Conservation (phyloP, 768 basidiomycete species). For the Floccularia luteovirens region DNA sequence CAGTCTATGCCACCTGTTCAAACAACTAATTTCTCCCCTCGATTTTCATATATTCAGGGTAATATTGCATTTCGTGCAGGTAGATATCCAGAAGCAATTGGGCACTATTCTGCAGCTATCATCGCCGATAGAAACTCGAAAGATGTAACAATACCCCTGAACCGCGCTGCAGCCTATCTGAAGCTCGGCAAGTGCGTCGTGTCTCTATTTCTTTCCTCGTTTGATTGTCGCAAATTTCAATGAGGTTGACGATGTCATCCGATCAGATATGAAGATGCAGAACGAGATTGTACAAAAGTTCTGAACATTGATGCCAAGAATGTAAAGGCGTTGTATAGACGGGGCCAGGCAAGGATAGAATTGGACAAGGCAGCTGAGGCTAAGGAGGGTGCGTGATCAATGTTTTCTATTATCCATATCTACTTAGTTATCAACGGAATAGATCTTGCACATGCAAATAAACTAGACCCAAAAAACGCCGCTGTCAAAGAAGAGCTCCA, state of each 20-base stretch:
- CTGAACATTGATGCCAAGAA: constrained; percentile 49
- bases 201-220: constrained; percentile 43
- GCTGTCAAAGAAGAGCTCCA: constrained; percentile 57
- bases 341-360: constrained; percentile 63
- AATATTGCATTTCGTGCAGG: constrained; percentile 80
- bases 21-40: not conserved
- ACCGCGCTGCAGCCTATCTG: constrained; percentile 87
- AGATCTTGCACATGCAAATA: constrained; percentile 59
- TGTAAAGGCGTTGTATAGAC: constrained; percentile 74
- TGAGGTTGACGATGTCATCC: constrained; percentile 8
- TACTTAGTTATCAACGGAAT: not conserved
- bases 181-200: constrained; percentile 95
- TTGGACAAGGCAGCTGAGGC: constrained; percentile 52
- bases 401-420: constrained; percentile 1
- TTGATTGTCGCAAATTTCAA: not conserved
- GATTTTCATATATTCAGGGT: constrained; percentile 44
- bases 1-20: constrained; percentile 1
- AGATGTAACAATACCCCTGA: constrained; percentile 78
- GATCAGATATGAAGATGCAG: constrained; percentile 67
- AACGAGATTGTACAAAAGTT: constrained; percentile 69
- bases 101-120: constrained; percentile 80
- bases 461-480: constrained; percentile 57
- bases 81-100: constrained; percentile 73
- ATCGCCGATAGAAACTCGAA: constrained; percentile 43
- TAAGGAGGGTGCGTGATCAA: constrained; percentile 51